Evolutionary conservation across 2,329 filamentous ascomycete species (phyloP).

Genomic region (Aureobasidium subglaciale): DNA sequence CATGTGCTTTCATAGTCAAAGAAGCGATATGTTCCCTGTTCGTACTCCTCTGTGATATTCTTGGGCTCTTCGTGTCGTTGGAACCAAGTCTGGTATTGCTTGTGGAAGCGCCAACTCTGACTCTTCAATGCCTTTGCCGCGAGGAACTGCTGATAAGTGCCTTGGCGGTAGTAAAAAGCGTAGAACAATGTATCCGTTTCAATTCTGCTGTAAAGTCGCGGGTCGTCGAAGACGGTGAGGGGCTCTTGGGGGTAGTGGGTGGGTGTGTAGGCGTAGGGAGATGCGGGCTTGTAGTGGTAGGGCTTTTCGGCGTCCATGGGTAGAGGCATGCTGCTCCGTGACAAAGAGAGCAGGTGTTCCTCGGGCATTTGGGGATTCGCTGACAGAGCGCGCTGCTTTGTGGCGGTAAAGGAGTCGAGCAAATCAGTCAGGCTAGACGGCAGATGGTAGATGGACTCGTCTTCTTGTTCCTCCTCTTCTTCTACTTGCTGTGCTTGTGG

Average conservation of each 20-base stretch:
- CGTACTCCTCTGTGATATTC: constrained; percentile 95
- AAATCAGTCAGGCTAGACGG: constrained; percentile 84
- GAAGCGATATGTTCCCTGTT: constrained; percentile 97
- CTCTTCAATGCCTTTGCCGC: constrained; percentile 96
- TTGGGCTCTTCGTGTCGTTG: constrained; percentile 98
- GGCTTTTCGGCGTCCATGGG: constrained; percentile 73
- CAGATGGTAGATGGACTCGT: constrained; percentile 87
- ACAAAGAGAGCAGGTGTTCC: constrained; percentile 67
- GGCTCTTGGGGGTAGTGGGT: constrained; percentile 88
- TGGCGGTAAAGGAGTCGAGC: constrained; percentile 81
- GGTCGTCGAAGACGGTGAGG: constrained; percentile 86
- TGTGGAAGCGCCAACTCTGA: constrained; percentile 98
- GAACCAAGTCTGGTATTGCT: constrained; percentile 99
- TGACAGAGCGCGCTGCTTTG: constrained; percentile 61
- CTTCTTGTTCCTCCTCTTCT: constrained; percentile 41
- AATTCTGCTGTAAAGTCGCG: constrained; percentile 76
- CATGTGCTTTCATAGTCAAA: constrained; percentile 99
- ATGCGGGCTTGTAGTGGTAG: constrained; percentile 75
- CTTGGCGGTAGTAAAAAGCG: constrained; percentile 98
- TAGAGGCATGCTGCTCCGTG: constrained; percentile 67
- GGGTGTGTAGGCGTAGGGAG: constrained; percentile 65
- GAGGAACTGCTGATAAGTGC: constrained; percentile 89
- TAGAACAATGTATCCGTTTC: constrained; percentile 97
- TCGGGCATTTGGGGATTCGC: constrained; percentile 51
- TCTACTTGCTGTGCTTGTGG: not conserved